These are phyloP conservation scores for Carpinus viminea DNA, from an alignment of 306 rosid genomes.

Conservation along the genomic window DNA sequence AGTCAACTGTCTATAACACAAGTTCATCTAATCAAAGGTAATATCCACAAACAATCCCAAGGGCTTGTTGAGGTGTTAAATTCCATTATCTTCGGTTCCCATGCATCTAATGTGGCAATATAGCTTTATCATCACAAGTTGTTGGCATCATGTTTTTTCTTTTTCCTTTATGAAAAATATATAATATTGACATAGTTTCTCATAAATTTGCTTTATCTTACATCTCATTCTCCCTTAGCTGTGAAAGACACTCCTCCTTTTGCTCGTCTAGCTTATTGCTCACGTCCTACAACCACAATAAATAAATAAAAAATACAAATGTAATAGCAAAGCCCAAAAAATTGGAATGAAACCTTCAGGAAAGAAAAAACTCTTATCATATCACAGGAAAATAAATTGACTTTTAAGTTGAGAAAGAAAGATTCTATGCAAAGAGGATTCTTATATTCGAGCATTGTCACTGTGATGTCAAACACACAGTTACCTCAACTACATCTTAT, in stretches of 20 bases:
- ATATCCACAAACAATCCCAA: background rate
- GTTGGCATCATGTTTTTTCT: background rate
- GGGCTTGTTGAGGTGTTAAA: background rate
- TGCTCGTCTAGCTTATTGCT: constrained; percentile 92
- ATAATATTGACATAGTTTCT: background rate
- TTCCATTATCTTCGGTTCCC: background rate
- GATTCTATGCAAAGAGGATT: background rate
- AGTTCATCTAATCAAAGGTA: background rate
- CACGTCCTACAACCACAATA: constrained; percentile 66
- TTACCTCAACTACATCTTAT: background rate
- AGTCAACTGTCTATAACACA: background rate
- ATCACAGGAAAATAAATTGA: background rate
- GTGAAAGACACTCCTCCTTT: constrained; percentile 84
- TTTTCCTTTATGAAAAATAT: background rate
- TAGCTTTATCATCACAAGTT: background rate
- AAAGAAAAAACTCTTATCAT: background rate
- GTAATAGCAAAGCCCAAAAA: background rate
- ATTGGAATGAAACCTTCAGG: background rate
- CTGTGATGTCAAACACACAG: constrained; percentile 8
- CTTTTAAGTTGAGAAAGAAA: constrained; percentile 9
- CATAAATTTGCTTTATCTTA: constrained; percentile 48
- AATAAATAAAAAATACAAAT: constrained; percentile 13
- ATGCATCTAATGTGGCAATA: no score
- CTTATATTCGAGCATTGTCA: background rate
- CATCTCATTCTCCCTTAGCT: constrained; percentile 94